A percentile compares a stretch with the other conserved stretches of the same genome.
These are phyloP conservation scores for Tylopilus felleus DNA, from an alignment of 768 basidiomycete species.

Conservation along the genomic window DNA sequence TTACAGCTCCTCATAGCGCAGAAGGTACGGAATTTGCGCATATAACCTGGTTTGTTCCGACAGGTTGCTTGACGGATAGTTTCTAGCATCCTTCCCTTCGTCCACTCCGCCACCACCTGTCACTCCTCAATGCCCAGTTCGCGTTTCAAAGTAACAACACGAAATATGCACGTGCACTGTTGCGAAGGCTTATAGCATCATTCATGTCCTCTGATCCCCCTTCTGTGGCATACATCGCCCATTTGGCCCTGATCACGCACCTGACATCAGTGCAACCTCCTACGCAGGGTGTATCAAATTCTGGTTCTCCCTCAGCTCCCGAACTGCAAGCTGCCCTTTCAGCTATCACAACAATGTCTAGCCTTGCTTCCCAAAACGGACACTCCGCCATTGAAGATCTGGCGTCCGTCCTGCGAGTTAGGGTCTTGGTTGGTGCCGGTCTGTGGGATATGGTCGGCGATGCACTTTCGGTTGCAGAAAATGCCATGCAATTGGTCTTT, in stretches of 20 bases:
- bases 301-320: constrained; percentile 2
- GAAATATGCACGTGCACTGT: constrained; percentile 57
- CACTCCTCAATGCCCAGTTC: constrained; percentile 60
- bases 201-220: constrained; percentile 47
- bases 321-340: constrained; percentile 32
- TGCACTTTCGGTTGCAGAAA: constrained; percentile 49
- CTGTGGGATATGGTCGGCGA: constrained; percentile 51
- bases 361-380: constrained; percentile 26
- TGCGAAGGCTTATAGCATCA: constrained; percentile 53
- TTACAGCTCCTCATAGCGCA: constrained; percentile 51
- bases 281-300: neutral
- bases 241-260: constrained; percentile 53
- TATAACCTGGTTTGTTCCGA: constrained; percentile 1
- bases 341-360: constrained; percentile 34
- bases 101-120: constrained; percentile 55
- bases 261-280: constrained; percentile 28
- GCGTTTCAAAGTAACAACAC: constrained; percentile 42
- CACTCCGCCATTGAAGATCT: constrained; percentile 49
- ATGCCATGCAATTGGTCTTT: constrained; percentile 42
- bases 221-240: constrained; percentile 49
- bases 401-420: constrained; percentile 53
- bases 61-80: constrained; percentile 1
- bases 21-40: constrained; percentile 42
- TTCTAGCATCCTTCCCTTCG: constrained; percentile 62
- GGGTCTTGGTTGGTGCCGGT: constrained; percentile 51